Percentiles rank a stretch among this genome's conserved stretches.
Conservation (phyloP, 768 basidiomycete genomes). For the Brasilioporus rufonigricans region DNA sequence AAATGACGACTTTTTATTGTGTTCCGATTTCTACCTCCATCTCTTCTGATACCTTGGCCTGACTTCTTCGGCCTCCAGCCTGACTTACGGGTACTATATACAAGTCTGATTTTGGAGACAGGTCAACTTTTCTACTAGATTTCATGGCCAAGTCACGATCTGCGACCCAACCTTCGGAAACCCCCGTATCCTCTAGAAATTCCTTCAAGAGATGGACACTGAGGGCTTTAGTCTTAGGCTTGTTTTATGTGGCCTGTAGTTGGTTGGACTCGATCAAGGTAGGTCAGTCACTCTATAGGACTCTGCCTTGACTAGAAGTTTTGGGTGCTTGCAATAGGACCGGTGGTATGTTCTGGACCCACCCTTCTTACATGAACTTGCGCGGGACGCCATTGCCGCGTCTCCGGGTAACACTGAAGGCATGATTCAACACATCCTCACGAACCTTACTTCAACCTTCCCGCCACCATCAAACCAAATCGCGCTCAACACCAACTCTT, state of each 20-base stretch:
- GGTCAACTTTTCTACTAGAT: background rate
- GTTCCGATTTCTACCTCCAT: background rate
- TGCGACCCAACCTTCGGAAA: background rate
- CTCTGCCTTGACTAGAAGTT: background rate
- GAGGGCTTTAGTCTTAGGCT: constrained; percentile 25
- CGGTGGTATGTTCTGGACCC: constrained; percentile 89
- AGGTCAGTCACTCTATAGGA: constrained; percentile 3
- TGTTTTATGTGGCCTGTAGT: constrained; percentile 37
- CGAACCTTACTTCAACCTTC: constrained; percentile 74
- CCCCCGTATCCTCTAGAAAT: background rate
- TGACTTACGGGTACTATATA: background rate
- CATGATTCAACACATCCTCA: constrained; percentile 80
- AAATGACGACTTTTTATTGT: background rate
- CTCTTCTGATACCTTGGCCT: background rate
- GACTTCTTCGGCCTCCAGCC: background rate
- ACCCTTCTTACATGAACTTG: constrained; percentile 64
- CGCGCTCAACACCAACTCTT: constrained; percentile 52
- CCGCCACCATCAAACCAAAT: constrained; percentile 51
- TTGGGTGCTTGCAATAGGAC: constrained; percentile 42
- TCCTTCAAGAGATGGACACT: constrained; percentile 34
- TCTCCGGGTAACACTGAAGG: constrained; percentile 62
- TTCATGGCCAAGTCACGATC: constrained; percentile 19
- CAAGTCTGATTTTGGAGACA: background rate
- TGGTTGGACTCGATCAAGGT: constrained; percentile 69
- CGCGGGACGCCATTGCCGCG: constrained; percentile 66